Evolutionary conservation across 768 basidiomycete genomes (phyloP).

Genomic region (Phaeotremella fagi): DNA sequence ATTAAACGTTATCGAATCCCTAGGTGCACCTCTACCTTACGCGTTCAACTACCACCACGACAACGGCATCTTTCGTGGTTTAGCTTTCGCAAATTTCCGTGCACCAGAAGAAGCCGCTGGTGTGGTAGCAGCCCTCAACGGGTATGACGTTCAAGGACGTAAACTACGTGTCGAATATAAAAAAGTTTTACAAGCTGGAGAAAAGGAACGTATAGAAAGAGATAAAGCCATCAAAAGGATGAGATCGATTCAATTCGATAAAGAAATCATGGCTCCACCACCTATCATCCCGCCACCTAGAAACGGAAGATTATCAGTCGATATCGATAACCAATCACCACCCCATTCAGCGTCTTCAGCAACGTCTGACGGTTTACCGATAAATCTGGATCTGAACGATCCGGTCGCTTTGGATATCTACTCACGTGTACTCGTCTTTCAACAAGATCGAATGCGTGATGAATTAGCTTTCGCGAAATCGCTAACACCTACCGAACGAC

Average conservation of each 20-base stretch:
- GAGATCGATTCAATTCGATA: constrained; percentile 85
- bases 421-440: constrained; percentile 91
- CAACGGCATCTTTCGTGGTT: constrained; percentile 91
- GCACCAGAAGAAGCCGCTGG: constrained; percentile 86
- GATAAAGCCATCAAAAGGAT: constrained; percentile 98
- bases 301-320: constrained; percentile 1
- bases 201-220: constrained; percentile 96
- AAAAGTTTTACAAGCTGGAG: constrained; percentile 97
- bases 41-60: constrained; percentile 99
- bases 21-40: constrained; percentile 92
- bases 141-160: constrained; percentile 62
- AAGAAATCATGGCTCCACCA: constrained; percentile 13
- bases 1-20: constrained; percentile 90
- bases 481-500: constrained; percentile 74
- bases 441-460: constrained; percentile 94
- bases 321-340: constrained; percentile 17
- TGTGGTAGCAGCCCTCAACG: constrained; percentile 91
- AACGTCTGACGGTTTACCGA: constrained; percentile 48
- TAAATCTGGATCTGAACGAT: constrained; percentile 85
- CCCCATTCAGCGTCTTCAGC: constrained; percentile 36
- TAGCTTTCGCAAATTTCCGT: constrained; percentile 98
- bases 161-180: constrained; percentile 99
- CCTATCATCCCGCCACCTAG: constrained; percentile 13
- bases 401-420: constrained; percentile 94
- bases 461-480: constrained; percentile 94